Evolutionary conservation across 2,329 filamentous ascomycete genomes (phyloP).

Genomic region (Tricladium varicosporioides): DNA sequence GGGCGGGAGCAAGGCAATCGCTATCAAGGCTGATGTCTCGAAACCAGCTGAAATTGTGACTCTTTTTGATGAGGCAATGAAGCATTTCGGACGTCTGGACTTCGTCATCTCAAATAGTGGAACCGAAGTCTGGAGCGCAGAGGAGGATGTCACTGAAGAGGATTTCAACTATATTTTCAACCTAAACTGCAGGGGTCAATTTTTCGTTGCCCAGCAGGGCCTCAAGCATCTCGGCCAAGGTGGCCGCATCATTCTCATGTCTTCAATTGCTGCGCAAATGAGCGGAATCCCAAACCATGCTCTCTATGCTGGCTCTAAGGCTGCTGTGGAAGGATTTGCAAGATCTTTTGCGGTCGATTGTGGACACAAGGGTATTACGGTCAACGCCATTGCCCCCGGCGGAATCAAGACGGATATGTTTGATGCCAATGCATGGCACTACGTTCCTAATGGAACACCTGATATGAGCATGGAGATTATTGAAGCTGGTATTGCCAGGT

Average conservation of each 20-base stretch:
- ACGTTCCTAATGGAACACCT: constrained; percentile 54
- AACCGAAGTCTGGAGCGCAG: constrained; percentile 27
- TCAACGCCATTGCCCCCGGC: constrained; percentile 65
- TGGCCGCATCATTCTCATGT: constrained; percentile 67
- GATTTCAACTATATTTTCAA: constrained; percentile 49
- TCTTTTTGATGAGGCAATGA: constrained; percentile 26
- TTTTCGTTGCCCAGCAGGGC: constrained; percentile 75
- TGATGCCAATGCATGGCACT: constrained; percentile 62
- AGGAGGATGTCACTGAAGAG: constrained; percentile 29
- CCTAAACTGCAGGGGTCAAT: constrained; percentile 66
- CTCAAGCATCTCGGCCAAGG: constrained; percentile 69
- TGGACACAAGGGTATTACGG: constrained; percentile 61
- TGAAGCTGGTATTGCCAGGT: constrained; percentile 50
- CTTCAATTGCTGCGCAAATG: constrained; percentile 58
- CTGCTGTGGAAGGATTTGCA: constrained; percentile 72
- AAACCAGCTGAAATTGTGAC: constrained; percentile 35
- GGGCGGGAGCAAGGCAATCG: constrained; percentile 51
- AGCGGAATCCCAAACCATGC: constrained; percentile 69
- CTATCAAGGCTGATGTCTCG: constrained; percentile 59
- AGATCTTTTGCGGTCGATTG: constrained; percentile 63
- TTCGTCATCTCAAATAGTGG: constrained; percentile 33
- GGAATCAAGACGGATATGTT: constrained; percentile 68
- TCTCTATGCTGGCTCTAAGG: constrained; percentile 75
- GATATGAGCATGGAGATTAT: constrained; percentile 54
- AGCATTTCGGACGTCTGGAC: constrained; percentile 28